These are phyloP conservation scores for Hyphopichia homilentoma DNA, from an alignment of 805 yeast genomes.

Conservation along the genomic window DNA sequence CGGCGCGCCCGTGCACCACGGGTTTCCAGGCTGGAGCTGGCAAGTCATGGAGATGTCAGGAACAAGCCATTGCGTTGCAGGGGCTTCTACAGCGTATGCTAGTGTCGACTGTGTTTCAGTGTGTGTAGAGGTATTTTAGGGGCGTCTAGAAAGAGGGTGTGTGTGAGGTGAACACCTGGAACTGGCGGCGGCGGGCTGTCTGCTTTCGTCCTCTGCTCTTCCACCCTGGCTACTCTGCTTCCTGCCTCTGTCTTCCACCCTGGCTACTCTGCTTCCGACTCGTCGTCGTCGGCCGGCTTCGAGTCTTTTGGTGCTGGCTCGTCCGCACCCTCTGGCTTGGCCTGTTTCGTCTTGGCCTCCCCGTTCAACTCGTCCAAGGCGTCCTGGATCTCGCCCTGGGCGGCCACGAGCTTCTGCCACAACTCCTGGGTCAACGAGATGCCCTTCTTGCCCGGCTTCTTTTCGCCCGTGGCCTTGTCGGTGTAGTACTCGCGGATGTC, in stretches of 20 bases:
- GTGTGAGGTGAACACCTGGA: background rate
- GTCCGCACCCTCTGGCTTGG: slow-evolving; percentile 1
- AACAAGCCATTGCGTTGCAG: background rate
- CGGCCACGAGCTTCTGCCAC: slow-evolving; percentile 48
- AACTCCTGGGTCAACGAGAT: slow-evolving; percentile 55
- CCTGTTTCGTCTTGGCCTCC: slow-evolving; percentile 5
- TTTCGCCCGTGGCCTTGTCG: slow-evolving; percentile 51
- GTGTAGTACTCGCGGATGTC: slow-evolving; percentile 82
- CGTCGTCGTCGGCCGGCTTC: background rate
- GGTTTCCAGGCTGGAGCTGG: too few species aligned
- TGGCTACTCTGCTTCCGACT: slow-evolving; percentile 20
- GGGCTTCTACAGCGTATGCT: slow-evolving; percentile 3
- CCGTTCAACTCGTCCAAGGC: slow-evolving; percentile 42
- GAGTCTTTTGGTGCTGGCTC: background rate
- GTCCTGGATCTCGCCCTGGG: slow-evolving; percentile 44
- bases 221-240: slow-evolving; percentile 5
- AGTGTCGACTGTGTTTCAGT: slow-evolving; percentile 11
- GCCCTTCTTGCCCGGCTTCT: slow-evolving; percentile 80
- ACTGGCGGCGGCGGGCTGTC: slow-evolving; percentile 13
- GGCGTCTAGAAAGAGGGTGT: too few species aligned
- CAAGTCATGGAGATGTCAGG: too few species aligned
- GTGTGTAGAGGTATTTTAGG: too few species aligned
- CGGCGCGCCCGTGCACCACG: too few species aligned
- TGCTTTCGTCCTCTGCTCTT: slow-evolving; percentile 18
- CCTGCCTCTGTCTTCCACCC: slow-evolving; percentile 6